Evolutionary conservation across 2,329 filamentous ascomycete genomes (phyloP).

Genomic region (Colletotrichum tropicicola): DNA sequence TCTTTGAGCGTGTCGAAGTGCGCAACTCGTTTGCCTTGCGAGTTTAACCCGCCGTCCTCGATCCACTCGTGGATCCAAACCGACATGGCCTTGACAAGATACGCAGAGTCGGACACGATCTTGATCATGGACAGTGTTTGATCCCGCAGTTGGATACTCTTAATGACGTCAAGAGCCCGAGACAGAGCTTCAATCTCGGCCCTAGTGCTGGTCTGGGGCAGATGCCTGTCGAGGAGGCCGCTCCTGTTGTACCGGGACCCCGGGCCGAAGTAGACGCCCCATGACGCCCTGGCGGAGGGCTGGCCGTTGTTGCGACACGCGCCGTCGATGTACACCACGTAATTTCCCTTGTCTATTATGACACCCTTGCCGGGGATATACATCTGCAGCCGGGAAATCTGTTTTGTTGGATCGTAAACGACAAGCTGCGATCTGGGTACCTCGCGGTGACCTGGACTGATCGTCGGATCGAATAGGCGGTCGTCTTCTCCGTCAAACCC

Average conservation of each 20-base stretch:
- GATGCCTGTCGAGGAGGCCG: not conserved
- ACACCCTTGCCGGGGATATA: not conserved
- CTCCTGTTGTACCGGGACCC: constrained; percentile 33
- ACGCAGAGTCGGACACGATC: constrained; percentile 32
- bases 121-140: constrained; percentile 3
- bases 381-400: constrained; percentile 6
- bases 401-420: constrained; percentile 6
- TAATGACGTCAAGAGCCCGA: constrained; percentile 22
- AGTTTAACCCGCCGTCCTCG: constrained; percentile 17
- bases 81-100: constrained; percentile 29
- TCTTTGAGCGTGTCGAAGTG: constrained; percentile 22
- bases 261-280: constrained; percentile 37
- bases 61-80: constrained; percentile 32
- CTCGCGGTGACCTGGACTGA: not conserved
- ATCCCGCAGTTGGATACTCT: not conserved
- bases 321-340: constrained; percentile 36
- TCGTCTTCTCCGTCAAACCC: not conserved
- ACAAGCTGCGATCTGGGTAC: not conserved
- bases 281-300: constrained; percentile 31
- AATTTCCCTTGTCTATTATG: not conserved
- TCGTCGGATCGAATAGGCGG: not conserved
- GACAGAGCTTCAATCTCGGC: constrained; percentile 36
- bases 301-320: constrained; percentile 35
- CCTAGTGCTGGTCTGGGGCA: constrained; percentile 27
- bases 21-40: not conserved